These are phyloP conservation scores for Elaphomyces granulatus DNA, from an alignment of 495 filamentous ascomycete species.

Conservation along the genomic window DNA sequence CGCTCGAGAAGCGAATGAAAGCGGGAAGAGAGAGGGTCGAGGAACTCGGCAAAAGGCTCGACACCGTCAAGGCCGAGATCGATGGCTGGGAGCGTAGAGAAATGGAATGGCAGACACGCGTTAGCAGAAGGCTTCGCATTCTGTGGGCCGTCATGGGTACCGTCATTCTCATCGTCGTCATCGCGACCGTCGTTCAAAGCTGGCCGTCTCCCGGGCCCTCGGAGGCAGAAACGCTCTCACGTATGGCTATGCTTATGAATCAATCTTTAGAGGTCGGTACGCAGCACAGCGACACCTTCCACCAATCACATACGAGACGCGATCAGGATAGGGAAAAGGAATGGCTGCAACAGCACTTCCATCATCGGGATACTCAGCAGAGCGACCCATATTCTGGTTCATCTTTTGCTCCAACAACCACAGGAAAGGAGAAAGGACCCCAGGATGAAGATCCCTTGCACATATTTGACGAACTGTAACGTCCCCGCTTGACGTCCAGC, in stretches of 20 bases:
- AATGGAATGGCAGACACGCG: conserved; percentile 54
- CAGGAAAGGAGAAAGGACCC: background rate
- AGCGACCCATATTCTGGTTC: no score
- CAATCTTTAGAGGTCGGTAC: background rate
- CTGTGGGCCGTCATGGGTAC: conserved; percentile 41
- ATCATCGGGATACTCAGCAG: no score
- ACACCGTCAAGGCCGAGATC: conserved; percentile 46
- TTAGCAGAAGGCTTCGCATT: conserved; percentile 44
- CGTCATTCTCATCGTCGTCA: conserved; percentile 22
- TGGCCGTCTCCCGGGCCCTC: conserved; percentile 10
- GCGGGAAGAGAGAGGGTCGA: conserved; percentile 47
- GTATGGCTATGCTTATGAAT: conserved; percentile 1
- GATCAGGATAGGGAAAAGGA: no score
- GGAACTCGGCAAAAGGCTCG: conserved; percentile 49
- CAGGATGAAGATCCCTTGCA: conserved; percentile 16
- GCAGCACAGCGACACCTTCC: no score
- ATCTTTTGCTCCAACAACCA: background rate
- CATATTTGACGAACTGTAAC: conserved; percentile 25
- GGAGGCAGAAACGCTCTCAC: background rate
- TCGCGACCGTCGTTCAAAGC: conserved; percentile 30
- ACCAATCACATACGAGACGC: no score
- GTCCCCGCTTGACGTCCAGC: conserved; percentile 2
- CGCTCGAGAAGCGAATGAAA: conserved; percentile 50
- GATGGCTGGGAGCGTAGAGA: conserved; percentile 60
- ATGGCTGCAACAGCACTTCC: no score